Conservation (phyloP, 129 eudicot genomes). For the Helianthus tuberosus region DNA sequence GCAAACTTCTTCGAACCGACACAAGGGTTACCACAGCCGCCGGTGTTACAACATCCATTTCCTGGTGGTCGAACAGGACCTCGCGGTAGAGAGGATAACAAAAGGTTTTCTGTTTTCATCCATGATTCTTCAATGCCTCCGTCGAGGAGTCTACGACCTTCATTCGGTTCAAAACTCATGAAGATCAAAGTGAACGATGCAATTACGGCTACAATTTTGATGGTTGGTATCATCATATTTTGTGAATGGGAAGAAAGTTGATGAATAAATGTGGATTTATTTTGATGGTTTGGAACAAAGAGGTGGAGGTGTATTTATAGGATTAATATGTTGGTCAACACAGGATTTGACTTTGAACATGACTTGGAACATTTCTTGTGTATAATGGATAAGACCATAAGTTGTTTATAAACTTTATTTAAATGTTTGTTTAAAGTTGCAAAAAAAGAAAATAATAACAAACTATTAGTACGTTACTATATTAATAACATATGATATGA, state of each 20-base stretch:
- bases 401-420: too few relatives aligned
- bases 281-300: slow-evolving; percentile 5
- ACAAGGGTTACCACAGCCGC: slow-evolving; percentile 31
- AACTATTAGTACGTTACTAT: too few relatives aligned
- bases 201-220: slow-evolving; percentile 16
- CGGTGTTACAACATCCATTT: slow-evolving; percentile 36
- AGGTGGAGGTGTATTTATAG: background rate
- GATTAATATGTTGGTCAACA: slow-evolving; percentile 3
- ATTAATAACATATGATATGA: too few relatives aligned
- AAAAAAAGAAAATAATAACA: too few relatives aligned
- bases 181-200: slow-evolving; percentile 11
- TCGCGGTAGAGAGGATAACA: slow-evolving; percentile 15
- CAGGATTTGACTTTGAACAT: slow-evolving; percentile 15
- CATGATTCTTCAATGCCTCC: slow-evolving; percentile 23
- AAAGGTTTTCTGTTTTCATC: slow-evolving; percentile 21
- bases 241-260: background rate
- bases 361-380: background rate
- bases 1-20: slow-evolving; percentile 30
- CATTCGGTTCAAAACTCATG: slow-evolving; percentile 19
- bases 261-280: background rate
- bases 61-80: slow-evolving; percentile 28
- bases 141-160: slow-evolving; percentile 22
- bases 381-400: background rate
- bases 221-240: slow-evolving; percentile 8
- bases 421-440: too few relatives aligned